Evolutionary conservation across 306 rosid species (phyloP), one percentile per base, ranked within the genome.

Genomic region (Inga leiocalycina): DNA sequence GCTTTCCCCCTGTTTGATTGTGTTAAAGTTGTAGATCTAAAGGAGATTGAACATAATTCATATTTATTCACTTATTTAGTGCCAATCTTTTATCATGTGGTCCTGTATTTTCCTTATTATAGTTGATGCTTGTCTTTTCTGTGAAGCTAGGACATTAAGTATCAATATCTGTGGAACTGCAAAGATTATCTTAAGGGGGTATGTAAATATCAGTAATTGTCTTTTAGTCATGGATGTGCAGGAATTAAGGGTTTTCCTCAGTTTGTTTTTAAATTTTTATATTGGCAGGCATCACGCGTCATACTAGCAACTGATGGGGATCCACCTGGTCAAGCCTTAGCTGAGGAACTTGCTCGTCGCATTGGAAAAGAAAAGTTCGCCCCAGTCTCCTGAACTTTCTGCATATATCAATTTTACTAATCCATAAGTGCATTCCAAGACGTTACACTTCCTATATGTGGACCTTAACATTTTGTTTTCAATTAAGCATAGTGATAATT

Each of bases 281-380:
- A 75, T 81, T 86, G 74, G 78, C 67, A 96, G 99, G 97, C 97
- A 82, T 92, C 97, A 15, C 97, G 99, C 6, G 87, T 96, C 56
- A 82, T 96, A 83, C 91, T 96, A 81, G 98, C 99, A 80, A 96
- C 99, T 84, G 99, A 96, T 80, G 99, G 93, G 72, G 99, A 96
- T 86, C 65, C 14, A 66, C 98, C 99, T 74, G 99, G 98, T 88
- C 99, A 96, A 88, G 98, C 99, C 81, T 88, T 96, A 86, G 97
- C 98, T 74, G 99, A 96, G 84, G 99, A 94, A 92, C 94, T 96
- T 86, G 99, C 99, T 76, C 97, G 99, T 46, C 98, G 98, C 75
- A 88, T 96, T 76, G 99, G 99, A 76, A 90, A 88, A 88, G 99
- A 94, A 81, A 96, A 93, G 99, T 96, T 83, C 74, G 56, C 30